Evolutionary conservation across 495 filamentous ascomycete species (phyloP).

Genomic region (Neurospora sp.): DNA sequence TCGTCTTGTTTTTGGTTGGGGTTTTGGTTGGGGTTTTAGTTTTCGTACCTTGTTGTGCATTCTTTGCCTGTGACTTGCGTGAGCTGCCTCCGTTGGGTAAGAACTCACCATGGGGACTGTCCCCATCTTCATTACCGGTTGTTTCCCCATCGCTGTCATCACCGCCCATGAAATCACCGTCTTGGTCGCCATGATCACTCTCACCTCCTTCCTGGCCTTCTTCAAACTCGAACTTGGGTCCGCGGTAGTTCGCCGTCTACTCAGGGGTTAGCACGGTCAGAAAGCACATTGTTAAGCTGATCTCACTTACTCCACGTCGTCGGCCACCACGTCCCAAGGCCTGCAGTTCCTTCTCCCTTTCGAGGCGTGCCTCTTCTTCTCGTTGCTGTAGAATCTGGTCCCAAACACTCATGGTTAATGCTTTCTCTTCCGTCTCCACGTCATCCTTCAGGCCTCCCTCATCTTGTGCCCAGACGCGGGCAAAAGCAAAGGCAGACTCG

Average conservation of each 20-base stretch:
- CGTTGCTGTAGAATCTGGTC: conserved; percentile 77
- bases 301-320: conserved; percentile 39
- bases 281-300: background rate
- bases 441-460: conserved; percentile 47
- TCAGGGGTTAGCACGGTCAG: conserved; percentile 16
- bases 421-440: conserved; percentile 40
- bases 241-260: conserved; percentile 17
- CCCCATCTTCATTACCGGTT: conserved; percentile 12
- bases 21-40: background rate
- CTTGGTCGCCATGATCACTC: conserved; percentile 16
- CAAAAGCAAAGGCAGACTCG: conserved; percentile 78
- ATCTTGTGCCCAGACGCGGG: conserved; percentile 87
- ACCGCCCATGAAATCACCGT: conserved; percentile 24
- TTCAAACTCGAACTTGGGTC: conserved; percentile 20
- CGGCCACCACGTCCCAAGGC: conserved; percentile 77
- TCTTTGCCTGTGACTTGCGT: conserved; percentile 2
- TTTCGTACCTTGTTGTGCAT: background rate
- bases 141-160: conserved; percentile 19
- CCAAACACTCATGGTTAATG: conserved; percentile 62
- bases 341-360: conserved; percentile 52
- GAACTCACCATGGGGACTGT: conserved; percentile 15
- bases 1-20: background rate
- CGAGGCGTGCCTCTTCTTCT: conserved; percentile 61
- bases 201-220: conserved; percentile 18
- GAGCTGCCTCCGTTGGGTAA: conserved; percentile 4